Evolutionary conservation across 345 rosid species (phyloP).

Genomic region (Pistacia integerrima): DNA sequence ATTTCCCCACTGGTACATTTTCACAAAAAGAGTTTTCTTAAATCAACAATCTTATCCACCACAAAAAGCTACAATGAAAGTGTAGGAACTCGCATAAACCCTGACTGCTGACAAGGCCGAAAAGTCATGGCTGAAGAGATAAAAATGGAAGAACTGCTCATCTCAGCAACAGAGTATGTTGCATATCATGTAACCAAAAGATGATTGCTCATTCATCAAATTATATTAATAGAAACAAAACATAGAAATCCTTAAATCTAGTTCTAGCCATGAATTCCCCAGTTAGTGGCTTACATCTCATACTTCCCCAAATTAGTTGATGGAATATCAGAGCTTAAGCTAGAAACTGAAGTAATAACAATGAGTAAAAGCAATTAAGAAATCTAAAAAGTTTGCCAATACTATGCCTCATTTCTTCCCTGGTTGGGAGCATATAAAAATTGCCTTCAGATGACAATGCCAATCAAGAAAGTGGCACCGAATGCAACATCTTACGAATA

Average conservation of each 20-base stretch:
- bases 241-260: neutral
- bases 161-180: neutral
- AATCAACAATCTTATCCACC: neutral
- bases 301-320: neutral
- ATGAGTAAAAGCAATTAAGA: neutral
- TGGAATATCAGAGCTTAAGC: neutral
- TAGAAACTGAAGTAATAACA: neutral
- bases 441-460: neutral
- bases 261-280: neutral
- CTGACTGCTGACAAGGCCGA: neutral
- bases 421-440: neutral
- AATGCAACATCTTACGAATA: constrained; percentile 1
- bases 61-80: neutral
- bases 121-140: neutral
- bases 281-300: constrained; percentile 8
- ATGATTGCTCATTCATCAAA: constrained; percentile 7
- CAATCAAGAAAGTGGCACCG: neutral
- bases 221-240: neutral
- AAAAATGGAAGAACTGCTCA: neutral
- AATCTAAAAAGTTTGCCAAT: neutral
- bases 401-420: neutral
- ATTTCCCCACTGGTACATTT: neutral
- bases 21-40: neutral
- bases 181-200: constrained; percentile 4
- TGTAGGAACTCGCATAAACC: neutral